These are phyloP conservation scores for Scedosporium aurantiacum DNA, from an alignment of 2,329 filamentous ascomycete genomes.

Conservation along the genomic window DNA sequence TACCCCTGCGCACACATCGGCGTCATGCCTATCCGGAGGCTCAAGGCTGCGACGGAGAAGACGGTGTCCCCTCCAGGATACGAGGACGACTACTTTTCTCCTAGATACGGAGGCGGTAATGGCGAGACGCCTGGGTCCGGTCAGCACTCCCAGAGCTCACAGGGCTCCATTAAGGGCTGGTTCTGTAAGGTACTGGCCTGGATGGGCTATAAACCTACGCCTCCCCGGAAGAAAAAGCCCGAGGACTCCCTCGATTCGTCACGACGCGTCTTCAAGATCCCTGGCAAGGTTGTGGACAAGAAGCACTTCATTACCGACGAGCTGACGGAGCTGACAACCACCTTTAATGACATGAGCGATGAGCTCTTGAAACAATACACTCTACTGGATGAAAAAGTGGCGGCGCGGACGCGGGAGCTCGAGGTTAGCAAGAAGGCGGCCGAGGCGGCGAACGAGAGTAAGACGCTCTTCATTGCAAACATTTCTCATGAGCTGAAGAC, in stretches of 20 bases:
- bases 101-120: slow-evolving; percentile 7
- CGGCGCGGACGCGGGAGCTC: slow-evolving; percentile 69
- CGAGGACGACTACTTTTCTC: slow-evolving; percentile 28
- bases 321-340: slow-evolving; percentile 67
- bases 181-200: slow-evolving; percentile 21
- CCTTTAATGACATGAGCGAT: slow-evolving; percentile 91
- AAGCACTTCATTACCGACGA: slow-evolving; percentile 75
- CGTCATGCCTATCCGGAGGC: slow-evolving; percentile 65
- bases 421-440: slow-evolving; percentile 86
- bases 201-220: background rate
- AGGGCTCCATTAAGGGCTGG: slow-evolving; percentile 32
- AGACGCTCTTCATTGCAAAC: slow-evolving; percentile 95
- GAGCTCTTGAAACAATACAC: slow-evolving; percentile 81
- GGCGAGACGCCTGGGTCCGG: background rate
- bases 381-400: slow-evolving; percentile 72
- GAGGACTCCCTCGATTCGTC: slow-evolving; percentile 18
- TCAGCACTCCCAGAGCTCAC: slow-evolving; percentile 17
- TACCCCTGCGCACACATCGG: slow-evolving; percentile 74
- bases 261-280: slow-evolving; percentile 66
- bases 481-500: slow-evolving; percentile 85
- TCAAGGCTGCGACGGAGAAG: slow-evolving; percentile 65
- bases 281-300: slow-evolving; percentile 65
- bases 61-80: slow-evolving; percentile 58
- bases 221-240: slow-evolving; percentile 8
- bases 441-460: slow-evolving; percentile 92